These are phyloP conservation scores for Arachnomyces sp. DNA, from an alignment of 2,329 filamentous ascomycete genomes.

Conservation along the genomic window DNA sequence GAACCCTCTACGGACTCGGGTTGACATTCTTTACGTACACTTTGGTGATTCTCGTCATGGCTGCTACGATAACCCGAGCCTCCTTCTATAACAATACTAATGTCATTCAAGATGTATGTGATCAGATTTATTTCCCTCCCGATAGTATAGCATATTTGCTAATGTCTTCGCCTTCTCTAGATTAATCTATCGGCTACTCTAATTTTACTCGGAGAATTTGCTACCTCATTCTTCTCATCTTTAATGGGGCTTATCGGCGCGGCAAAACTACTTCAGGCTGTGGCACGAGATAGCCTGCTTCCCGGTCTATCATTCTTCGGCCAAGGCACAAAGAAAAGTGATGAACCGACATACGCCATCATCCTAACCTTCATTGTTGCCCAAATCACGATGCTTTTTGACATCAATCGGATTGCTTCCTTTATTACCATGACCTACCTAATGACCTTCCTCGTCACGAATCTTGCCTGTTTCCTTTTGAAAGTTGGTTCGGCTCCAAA, in stretches of 20 bases:
- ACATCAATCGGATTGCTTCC: slow-evolving; percentile 82
- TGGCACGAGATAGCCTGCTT: slow-evolving; percentile 70
- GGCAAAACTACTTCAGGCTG: slow-evolving; percentile 75
- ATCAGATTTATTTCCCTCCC: too few species aligned
- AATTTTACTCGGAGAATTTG: slow-evolving; percentile 73
- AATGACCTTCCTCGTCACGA: slow-evolving; percentile 87
- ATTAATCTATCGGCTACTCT: slow-evolving; percentile 68
- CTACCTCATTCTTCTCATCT: slow-evolving; percentile 75
- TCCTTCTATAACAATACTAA: slow-evolving; percentile 71
- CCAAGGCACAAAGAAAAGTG: slow-evolving; percentile 61
- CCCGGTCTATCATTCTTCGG: slow-evolving; percentile 69
- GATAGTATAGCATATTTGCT: slow-evolving; percentile 2
- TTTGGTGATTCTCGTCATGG: slow-evolving; percentile 70
- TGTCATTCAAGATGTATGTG: slow-evolving; percentile 62
- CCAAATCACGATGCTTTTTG: slow-evolving; percentile 71
- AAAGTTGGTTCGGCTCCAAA: slow-evolving; percentile 85
- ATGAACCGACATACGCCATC: slow-evolving; percentile 71
- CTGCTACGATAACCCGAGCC: slow-evolving; percentile 63
- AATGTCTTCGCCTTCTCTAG: slow-evolving; percentile 23
- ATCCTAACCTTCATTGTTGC: slow-evolving; percentile 67
- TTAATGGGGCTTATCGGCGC: slow-evolving; percentile 82
- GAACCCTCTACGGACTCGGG: slow-evolving; percentile 70
- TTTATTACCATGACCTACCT: slow-evolving; percentile 88
- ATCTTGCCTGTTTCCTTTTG: slow-evolving; percentile 76
- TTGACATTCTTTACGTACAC: slow-evolving; percentile 71